These are phyloP conservation scores for Melampsora americana DNA, from an alignment of 1,284 basidiomycete genomes.

Conservation along the genomic window DNA sequence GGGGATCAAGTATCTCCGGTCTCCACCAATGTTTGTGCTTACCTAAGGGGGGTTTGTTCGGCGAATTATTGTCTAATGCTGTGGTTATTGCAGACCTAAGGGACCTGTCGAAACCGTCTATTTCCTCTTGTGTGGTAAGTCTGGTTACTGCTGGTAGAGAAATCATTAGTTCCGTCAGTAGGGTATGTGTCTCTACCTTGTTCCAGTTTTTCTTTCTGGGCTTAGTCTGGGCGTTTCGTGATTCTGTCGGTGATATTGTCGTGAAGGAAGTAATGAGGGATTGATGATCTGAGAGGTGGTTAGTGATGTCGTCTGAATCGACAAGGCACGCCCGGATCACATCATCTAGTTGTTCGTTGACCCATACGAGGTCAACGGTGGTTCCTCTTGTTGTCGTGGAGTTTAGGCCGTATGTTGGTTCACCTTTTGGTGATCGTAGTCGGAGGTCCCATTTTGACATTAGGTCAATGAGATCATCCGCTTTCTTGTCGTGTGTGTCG, in stretches of 20 bases:
- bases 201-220: not conserved
- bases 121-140: not conserved
- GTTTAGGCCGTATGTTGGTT: not conserved
- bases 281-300: not conserved
- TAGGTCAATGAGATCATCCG: not conserved
- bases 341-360: not conserved
- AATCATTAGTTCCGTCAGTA: not conserved
- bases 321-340: not conserved
- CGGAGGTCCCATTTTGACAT: not conserved
- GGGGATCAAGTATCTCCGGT: too few species aligned
- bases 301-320: not conserved
- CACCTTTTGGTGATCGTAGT: not conserved
- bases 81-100: not conserved
- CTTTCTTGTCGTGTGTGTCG: not conserved
- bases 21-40: not conserved
- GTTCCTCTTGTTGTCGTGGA: too few species aligned
- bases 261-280: not conserved
- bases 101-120: not conserved
- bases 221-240: not conserved
- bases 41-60: not conserved
- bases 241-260: not conserved
- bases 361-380: not conserved
- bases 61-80: not conserved
- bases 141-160: not conserved
- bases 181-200: not conserved